These are phyloP conservation scores for Citeromyces siamensis DNA, from an alignment of 1,139 yeast genomes.

Conservation along the genomic window DNA sequence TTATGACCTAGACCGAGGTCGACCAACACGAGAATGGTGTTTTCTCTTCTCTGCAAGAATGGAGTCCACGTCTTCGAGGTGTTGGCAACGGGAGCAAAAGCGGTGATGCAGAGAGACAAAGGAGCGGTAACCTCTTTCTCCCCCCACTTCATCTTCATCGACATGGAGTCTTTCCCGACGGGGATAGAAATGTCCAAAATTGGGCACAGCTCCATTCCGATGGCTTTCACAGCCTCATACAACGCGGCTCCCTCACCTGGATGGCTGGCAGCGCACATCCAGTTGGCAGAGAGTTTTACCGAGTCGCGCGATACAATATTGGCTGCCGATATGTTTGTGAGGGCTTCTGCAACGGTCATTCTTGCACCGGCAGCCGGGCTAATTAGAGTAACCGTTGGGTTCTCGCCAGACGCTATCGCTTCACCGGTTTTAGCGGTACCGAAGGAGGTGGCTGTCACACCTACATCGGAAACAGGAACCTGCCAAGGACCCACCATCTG, in stretches of 20 bases:
- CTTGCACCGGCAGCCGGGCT: constrained; percentile 95
- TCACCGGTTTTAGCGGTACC: constrained; percentile 82
- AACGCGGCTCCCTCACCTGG: constrained; percentile 93
- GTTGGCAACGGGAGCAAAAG: constrained; percentile 78
- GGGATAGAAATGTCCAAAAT: constrained; percentile 87
- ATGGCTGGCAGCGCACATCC: constrained; percentile 98
- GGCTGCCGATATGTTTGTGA: constrained; percentile 83
- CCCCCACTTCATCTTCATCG: constrained; percentile 99
- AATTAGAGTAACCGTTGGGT: constrained; percentile 82
- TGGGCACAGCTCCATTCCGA: constrained; percentile 92
- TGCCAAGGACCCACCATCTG: constrained; percentile 99
- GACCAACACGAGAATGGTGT: constrained; percentile 61
- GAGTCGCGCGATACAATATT: constrained; percentile 67
- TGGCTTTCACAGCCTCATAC: constrained; percentile 95
- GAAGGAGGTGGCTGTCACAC: constrained; percentile 86
- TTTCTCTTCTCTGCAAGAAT: constrained; percentile 40
- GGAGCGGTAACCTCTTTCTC: constrained; percentile 92
- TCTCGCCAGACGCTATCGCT: constrained; percentile 96
- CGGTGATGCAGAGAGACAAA: constrained; percentile 81
- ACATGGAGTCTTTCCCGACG: constrained; percentile 98
- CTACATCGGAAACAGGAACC: constrained; percentile 98
- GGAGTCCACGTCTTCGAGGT: constrained; percentile 97
- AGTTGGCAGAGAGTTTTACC: constrained; percentile 87
- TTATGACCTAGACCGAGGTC: constrained; percentile 49
- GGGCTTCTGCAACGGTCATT: constrained; percentile 92